Conservation (phyloP, 225 moss, liverwort and hornwort species). For the Thuidium tamariscinum region DNA sequence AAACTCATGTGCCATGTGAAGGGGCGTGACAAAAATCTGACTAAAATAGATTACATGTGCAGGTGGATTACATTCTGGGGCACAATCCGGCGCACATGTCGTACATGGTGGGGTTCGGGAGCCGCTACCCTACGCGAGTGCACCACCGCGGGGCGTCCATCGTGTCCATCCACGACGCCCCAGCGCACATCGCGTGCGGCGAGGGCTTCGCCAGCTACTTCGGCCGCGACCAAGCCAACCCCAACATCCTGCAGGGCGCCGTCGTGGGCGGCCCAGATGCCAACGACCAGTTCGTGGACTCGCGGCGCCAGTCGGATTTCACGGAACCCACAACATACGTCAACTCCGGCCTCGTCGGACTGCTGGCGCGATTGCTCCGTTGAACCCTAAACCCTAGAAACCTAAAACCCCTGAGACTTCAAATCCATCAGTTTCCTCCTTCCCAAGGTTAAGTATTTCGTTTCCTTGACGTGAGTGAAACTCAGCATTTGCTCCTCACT, state of each 20-base stretch:
- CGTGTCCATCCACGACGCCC: conserved; percentile 33
- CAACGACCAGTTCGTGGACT: conserved; percentile 40
- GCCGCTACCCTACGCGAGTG: conserved; percentile 36
- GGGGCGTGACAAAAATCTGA: neutral
- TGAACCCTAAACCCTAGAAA: neutral
- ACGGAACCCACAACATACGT: conserved; percentile 78
- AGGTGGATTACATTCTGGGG: conserved; percentile 81
- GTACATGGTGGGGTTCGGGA: conserved; percentile 71
- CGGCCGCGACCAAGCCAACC: conserved; percentile 22
- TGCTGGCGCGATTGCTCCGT: conserved; percentile 47
- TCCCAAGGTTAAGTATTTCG: too few species aligned
- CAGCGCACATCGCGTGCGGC: conserved; percentile 27
- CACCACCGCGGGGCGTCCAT: conserved; percentile 75
- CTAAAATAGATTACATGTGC: neutral
- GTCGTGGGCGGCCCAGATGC: conserved; percentile 60
- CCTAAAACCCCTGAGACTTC: neutral
- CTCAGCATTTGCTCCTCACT: neutral
- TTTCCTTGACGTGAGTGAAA: too few species aligned
- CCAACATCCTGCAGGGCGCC: conserved; percentile 56
- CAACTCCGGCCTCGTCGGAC: conserved; percentile 63
- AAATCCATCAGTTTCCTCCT: neutral
- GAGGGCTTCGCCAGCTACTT: conserved; percentile 52
- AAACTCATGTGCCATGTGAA: neutral
- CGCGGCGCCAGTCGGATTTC: conserved; percentile 30
- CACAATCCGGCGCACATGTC: conserved; percentile 49